A percentile compares a stretch with the other conserved stretches of the same genome.
Evolutionary conservation across 208 protist genomes (phyloP).

Genomic region (Acanthamoeba lenticulata): DNA sequence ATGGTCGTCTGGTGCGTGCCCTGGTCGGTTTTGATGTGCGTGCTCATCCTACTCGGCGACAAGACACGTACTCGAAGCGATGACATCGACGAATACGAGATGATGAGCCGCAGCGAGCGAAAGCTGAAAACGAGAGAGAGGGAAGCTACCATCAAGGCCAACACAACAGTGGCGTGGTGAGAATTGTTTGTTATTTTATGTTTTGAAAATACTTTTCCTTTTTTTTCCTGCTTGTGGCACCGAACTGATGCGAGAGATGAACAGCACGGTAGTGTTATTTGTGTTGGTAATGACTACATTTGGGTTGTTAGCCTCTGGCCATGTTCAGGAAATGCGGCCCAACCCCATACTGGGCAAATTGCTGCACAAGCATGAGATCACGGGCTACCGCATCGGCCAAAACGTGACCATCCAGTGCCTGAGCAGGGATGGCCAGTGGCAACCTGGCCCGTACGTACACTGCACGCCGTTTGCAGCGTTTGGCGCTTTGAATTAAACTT

Average conservation of each 20-base stretch:
- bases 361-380: neutral
- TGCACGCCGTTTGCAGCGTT: neutral
- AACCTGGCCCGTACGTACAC: slow-evolving; percentile 3
- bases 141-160: neutral
- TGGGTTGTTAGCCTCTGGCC: no score
- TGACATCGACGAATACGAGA: neutral
- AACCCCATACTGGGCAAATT: no score
- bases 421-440: neutral
- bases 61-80: neutral
- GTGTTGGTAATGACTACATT: neutral
- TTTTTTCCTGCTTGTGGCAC: neutral
- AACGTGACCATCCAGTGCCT: slow-evolving; percentile 25
- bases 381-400: slow-evolving; percentile 25
- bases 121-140: neutral
- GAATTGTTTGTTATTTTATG: neutral
- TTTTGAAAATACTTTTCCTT: neutral
- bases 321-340: no score
- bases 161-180: neutral
- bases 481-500: neutral
- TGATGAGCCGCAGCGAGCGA: neutral
- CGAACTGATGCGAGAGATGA: neutral
- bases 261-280: neutral
- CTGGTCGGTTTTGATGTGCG: neutral
- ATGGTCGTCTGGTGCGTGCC: neutral
- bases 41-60: neutral